These are phyloP conservation scores for Pythium sp. DNA, from an alignment of 352 stramenopile species.

Conservation along the genomic window DNA sequence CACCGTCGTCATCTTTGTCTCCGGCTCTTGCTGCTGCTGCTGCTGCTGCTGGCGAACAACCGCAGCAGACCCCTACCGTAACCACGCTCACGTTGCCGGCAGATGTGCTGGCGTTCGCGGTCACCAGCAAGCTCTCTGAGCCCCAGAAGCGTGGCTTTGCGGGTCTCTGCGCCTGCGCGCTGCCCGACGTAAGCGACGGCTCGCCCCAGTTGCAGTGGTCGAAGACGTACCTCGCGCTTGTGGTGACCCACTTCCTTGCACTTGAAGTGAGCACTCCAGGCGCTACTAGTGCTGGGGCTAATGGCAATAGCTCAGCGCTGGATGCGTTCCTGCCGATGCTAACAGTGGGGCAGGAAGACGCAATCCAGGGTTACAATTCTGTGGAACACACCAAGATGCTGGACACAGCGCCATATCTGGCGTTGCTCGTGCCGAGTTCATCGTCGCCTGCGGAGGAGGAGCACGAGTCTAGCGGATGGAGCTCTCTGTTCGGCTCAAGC, in stretches of 20 bases:
- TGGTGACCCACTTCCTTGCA: slow-evolving; percentile 58
- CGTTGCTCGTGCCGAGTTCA: slow-evolving; percentile 42
- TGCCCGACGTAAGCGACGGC: slow-evolving; percentile 65
- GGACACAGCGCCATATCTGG: slow-evolving; percentile 58
- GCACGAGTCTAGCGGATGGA: neutral
- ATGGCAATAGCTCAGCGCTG: slow-evolving; percentile 25
- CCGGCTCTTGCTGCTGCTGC: neutral
- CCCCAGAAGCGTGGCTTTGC: slow-evolving; percentile 66
- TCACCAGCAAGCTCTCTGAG: slow-evolving; percentile 36
- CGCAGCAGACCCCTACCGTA: too few relatives aligned
- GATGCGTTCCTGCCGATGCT: slow-evolving; percentile 73
- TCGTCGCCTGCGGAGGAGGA: neutral
- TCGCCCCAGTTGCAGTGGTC: slow-evolving; percentile 59
- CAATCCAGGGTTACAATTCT: slow-evolving; percentile 6
- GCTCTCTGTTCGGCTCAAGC: neutral
- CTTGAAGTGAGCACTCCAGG: slow-evolving; percentile 15
- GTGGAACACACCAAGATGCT: slow-evolving; percentile 22
- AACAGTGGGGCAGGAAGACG: slow-evolving; percentile 27
- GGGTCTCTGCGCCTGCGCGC: slow-evolving; percentile 63
- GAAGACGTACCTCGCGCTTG: slow-evolving; percentile 53
- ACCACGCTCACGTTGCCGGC: neutral
- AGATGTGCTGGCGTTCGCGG: slow-evolving; percentile 1
- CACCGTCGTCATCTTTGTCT: too few relatives aligned
- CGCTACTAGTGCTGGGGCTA: neutral
- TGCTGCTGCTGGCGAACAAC: neutral